Evolutionary conservation across 352 stramenopile genomes (phyloP), one percentile per base, ranked within the genome.

Genomic region (Globisporangium solare): DNA sequence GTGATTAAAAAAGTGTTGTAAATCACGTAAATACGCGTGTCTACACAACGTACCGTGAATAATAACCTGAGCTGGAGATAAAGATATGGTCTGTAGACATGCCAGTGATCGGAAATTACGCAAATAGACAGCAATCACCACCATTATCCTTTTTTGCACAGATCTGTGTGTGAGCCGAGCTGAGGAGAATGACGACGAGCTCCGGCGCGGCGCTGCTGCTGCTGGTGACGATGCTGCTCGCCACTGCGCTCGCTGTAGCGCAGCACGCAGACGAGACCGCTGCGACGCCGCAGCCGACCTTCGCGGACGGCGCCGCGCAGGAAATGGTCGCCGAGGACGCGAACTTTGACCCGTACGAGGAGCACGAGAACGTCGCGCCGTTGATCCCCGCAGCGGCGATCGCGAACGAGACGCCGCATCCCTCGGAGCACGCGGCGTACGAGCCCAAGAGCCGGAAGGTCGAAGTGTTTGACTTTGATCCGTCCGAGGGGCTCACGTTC

Each of bases 401-500:
- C 21, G 32, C 46, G 17, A 18, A 41, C 13, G 15, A 48, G 27
- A 47, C 21, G 53, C 24, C 43, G 66, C 10, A 60, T 37, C 14
- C 49, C 24, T 51, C n/a, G 7, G 43, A 43, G 32, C 45, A 50
- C 39, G 48, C 53, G 24, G 59, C 66, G 14, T 76, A 86, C 35
- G 60, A 79, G 39, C 66, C 66, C 2, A 74, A 72, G 48, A 58
- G 64, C 40, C 74, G 70, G 54, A 64, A 73, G 3, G 67, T 89
- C 13, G 77, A 87, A 56, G 64, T 62, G 15, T 92, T 90, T 47
- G 83, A 92, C 65, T 92, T 92, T 54, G 83, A 92, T 49, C 83
- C 83, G 56, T 90, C 79, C 56, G 79, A 92, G 53, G 83, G 83
- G 1, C 60, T 92, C 47, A 90, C 79, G 21, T 92, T 92, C 70